phyloP scores from a whole-genome alignment of 768 basidiomycete genomes.

The Russula earlei region DNA sequence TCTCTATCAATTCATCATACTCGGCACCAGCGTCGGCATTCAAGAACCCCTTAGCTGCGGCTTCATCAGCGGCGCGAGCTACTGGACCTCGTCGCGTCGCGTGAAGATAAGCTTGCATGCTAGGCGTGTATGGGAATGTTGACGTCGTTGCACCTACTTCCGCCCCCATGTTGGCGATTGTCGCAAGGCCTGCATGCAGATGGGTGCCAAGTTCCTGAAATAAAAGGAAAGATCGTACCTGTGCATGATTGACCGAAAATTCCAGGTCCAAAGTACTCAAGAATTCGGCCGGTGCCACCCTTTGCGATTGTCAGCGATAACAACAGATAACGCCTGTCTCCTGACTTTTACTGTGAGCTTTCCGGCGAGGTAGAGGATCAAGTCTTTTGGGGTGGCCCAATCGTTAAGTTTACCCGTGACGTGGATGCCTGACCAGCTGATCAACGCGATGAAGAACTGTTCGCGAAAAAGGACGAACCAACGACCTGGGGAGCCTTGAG shows the following conservation, averaged over 20 bases:
- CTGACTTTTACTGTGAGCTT: slow-evolving; percentile 82
- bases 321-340: slow-evolving; percentile 41
- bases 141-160: slow-evolving; percentile 99
- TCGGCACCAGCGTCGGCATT: slow-evolving; percentile 77
- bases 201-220: not conserved
- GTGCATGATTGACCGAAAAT: slow-evolving; percentile 88
- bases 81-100: slow-evolving; percentile 86
- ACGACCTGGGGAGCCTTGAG: slow-evolving; percentile 82
- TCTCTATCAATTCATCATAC: slow-evolving; percentile 92
- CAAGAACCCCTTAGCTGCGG: slow-evolving; percentile 70
- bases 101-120: slow-evolving; percentile 82
- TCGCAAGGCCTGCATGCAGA: slow-evolving; percentile 59
- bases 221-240: slow-evolving; percentile 34
- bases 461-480: slow-evolving; percentile 36
- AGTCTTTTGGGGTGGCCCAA: slow-evolving; percentile 94
- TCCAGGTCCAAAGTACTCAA: slow-evolving; percentile 96
- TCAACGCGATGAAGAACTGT: not conserved
- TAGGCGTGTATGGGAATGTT: slow-evolving; percentile 88
- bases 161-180: slow-evolving; percentile 98
- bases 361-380: slow-evolving; percentile 90
- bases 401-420: slow-evolving; percentile 79
- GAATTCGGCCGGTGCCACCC: slow-evolving; percentile 93
- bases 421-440: slow-evolving; percentile 54
- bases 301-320: slow-evolving; percentile 24
- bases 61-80: slow-evolving; percentile 77